Percentiles rank a stretch among this genome's conserved stretches.
Evolutionary conservation across 768 basidiomycete species (phyloP).

Genomic region (Russula sp.): DNA sequence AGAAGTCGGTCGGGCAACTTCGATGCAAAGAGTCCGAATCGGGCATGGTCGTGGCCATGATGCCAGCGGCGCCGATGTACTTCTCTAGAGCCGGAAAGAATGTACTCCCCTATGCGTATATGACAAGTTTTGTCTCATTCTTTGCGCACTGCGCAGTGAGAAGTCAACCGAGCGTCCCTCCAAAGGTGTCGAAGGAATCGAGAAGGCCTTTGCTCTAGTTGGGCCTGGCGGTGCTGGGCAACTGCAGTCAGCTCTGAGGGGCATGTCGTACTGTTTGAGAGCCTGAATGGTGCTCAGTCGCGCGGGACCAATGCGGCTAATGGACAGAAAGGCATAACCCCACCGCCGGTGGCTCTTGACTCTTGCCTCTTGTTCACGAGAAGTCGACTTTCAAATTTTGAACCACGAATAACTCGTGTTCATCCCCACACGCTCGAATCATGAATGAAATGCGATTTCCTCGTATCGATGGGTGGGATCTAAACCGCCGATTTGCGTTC

Average conservation of each 20-base stretch:
- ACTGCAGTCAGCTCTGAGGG: constrained; percentile 50
- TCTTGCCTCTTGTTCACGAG: constrained; percentile 36
- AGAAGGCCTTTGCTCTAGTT: constrained; percentile 58
- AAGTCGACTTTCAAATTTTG: no score
- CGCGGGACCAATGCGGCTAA: constrained; percentile 29
- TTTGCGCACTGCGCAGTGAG: constrained; percentile 36
- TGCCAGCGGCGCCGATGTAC: constrained; percentile 36
- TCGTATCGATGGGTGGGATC: no score
- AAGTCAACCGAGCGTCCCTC: constrained; percentile 35
- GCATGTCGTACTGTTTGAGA: constrained; percentile 62
- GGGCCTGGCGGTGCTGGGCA: constrained; percentile 47
- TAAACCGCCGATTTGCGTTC: constrained; percentile 34
- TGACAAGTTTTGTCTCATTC: constrained; percentile 73
- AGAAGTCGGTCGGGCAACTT: constrained; percentile 57
- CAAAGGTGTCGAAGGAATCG: constrained; percentile 48
- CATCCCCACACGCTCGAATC: no score
- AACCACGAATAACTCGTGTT: no score
- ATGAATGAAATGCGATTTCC: no score
- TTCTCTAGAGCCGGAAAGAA: constrained; percentile 81
- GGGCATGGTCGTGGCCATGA: not conserved
- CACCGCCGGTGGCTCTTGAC: constrained; percentile 42
- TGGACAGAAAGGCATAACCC: constrained; percentile 27
- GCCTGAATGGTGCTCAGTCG: constrained; percentile 40
- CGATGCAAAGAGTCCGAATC: constrained; percentile 46
- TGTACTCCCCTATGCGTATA: constrained; percentile 66